These are phyloP conservation scores for Colletotrichum shisoi DNA, from an alignment of 2,329 filamentous ascomycete genomes.

Conservation along the genomic window DNA sequence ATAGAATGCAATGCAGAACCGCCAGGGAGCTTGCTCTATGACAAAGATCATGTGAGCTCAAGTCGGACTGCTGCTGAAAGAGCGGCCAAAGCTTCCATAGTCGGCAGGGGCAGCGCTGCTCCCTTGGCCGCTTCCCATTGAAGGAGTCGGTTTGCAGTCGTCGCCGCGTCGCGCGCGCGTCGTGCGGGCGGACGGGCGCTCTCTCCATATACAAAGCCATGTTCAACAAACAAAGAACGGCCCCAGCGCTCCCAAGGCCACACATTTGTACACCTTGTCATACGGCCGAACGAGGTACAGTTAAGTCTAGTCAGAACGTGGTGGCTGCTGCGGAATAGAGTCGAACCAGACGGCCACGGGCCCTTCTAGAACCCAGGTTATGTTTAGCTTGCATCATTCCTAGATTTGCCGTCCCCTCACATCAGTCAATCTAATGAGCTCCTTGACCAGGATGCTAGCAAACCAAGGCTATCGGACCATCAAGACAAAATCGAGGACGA, in stretches of 20 bases:
- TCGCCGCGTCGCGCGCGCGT: too few species aligned
- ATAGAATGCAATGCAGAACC: background rate
- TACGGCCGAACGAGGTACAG: background rate
- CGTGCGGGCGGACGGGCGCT: background rate
- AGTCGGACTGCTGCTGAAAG: background rate
- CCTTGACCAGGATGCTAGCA: background rate
- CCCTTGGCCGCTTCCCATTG: conserved; percentile 1
- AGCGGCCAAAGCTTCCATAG: conserved; percentile 5
- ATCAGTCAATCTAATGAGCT: background rate
- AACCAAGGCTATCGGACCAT: conserved; percentile 5
- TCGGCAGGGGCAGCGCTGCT: conserved; percentile 1
- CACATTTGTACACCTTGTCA: background rate
- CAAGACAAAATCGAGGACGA: conserved; percentile 16
- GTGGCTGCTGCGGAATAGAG: background rate
- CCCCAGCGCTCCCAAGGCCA: background rate
- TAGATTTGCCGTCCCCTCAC: background rate
- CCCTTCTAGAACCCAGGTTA: background rate
- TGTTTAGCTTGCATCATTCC: background rate
- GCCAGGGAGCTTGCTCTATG: too few species aligned
- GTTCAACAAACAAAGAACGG: too few species aligned
- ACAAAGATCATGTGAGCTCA: background rate
- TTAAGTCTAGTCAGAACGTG: background rate
- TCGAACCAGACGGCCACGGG: background rate
- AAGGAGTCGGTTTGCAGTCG: background rate
- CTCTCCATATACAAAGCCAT: background rate